Conservation (phyloP, 208 protist genomes). For the Novymonas esmeraldas region DNA sequence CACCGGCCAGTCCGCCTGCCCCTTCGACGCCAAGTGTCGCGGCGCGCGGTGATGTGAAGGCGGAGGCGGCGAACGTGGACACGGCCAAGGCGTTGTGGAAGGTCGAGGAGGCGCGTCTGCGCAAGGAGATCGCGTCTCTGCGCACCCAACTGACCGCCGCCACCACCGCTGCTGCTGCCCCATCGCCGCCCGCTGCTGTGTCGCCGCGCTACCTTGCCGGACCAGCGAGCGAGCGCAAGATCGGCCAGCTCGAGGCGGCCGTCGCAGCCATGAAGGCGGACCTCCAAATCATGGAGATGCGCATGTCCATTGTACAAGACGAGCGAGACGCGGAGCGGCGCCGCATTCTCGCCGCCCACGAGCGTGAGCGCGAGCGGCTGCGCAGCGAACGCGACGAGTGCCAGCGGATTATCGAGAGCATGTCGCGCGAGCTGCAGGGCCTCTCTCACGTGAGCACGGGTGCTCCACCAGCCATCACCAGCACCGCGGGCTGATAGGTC, state of each 20-base stretch:
- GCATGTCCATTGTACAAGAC: slow-evolving; percentile 38
- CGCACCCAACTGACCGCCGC: slow-evolving; percentile 9
- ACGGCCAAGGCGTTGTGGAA: slow-evolving; percentile 17
- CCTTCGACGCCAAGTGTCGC: slow-evolving; percentile 4
- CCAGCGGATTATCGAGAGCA: slow-evolving; percentile 49
- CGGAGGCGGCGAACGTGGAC: slow-evolving; percentile 11
- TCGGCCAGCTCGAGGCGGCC: slow-evolving; percentile 37
- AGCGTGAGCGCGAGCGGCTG: slow-evolving; percentile 44
- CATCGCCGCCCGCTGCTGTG: not conserved
- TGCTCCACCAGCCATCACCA: slow-evolving; percentile 21
- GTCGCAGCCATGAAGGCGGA: slow-evolving; percentile 44
- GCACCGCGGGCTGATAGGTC: slow-evolving; percentile 3
- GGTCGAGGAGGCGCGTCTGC: slow-evolving; percentile 28
- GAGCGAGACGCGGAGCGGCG: slow-evolving; percentile 54
- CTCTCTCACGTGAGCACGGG: slow-evolving; percentile 31
- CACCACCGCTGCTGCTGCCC: not conserved
- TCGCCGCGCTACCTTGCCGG: not conserved
- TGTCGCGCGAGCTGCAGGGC: slow-evolving; percentile 52
- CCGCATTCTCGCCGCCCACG: slow-evolving; percentile 47
- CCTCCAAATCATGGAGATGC: slow-evolving; percentile 54
- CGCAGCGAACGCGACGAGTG: slow-evolving; percentile 59
- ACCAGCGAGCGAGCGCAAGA: slow-evolving; percentile 29
- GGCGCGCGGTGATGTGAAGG: slow-evolving; percentile 24
- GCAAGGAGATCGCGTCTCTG: slow-evolving; percentile 19
- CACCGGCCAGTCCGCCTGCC: not conserved